Evolutionary conservation across 495 filamentous ascomycete genomes (phyloP), one percentile per base, ranked within the genome.

Genomic region (Xylaria venustula): DNA sequence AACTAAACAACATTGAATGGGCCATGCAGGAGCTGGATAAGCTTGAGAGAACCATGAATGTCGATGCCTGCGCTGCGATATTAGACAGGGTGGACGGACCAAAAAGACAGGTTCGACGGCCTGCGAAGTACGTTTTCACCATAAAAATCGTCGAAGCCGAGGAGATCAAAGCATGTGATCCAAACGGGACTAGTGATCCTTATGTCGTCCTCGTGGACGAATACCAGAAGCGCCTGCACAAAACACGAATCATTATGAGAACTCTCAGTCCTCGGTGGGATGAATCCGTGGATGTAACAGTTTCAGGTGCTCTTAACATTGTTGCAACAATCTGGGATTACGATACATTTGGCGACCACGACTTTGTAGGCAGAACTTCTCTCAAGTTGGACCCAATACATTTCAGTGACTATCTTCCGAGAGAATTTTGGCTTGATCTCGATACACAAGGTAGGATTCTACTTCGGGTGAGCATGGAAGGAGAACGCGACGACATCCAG

Each of bases 71-170:
- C 69, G 92, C 93, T 5, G 91, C 91, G 48, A 83, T 94, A 7
- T 85, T 98, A 50, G 83, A 84, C 28, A 83, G 80, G 62, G 77
- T 87, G 62, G 79, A 82, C 20, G 81, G 80, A n/a, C 75, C 74
- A 17, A 69, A 71, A 19, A 77, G 67, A 50, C 78, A 74, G 54
- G 78, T 83, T 22, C 85, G 86, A 67, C 86, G 82, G 64, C 78
- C 81, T 26, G 88, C 85, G 28, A 94, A 93, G 58, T 97, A 96
- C 69, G 91, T 98, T 49, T 99, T 99, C 73, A 98, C 95, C 1
- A 93, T 98, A 74, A 99, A 99, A 78, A 91, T 99, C 50, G 92
- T 99, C 28, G 95, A 99, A 68, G 95, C 90, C n/a, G 95, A 99
- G 74, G 95, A 98, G 65, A 75, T 99, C 63, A 98, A 97, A 71